These are phyloP conservation scores for Trebouxia gelatinosa DNA, from an alignment of 163 green algal genomes.

Conservation along the genomic window DNA sequence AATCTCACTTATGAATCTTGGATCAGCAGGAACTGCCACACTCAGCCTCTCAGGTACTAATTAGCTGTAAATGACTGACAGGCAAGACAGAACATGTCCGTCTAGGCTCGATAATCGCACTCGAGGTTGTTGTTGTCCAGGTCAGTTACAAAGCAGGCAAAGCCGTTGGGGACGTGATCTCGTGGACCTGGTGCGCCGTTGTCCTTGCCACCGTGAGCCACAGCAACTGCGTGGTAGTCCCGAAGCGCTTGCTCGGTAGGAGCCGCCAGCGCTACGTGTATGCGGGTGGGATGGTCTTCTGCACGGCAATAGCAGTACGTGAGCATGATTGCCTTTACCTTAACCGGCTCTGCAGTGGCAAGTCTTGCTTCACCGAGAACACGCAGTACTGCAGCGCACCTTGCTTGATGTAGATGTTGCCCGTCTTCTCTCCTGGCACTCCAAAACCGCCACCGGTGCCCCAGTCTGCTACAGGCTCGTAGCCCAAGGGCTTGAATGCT, in stretches of 20 bases:
- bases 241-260: slow-evolving; percentile 10
- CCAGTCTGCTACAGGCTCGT: slow-evolving; percentile 9
- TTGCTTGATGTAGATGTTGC: slow-evolving; percentile 30
- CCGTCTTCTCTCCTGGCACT: not conserved
- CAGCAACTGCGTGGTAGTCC: slow-evolving; percentile 18
- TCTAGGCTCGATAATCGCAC: not conserved
- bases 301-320: too few species aligned
- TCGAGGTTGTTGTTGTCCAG: slow-evolving; percentile 36
- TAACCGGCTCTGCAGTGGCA: too few species aligned
- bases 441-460: slow-evolving; percentile 20
- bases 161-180: not conserved
- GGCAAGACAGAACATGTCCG: too few species aligned
- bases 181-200: slow-evolving; percentile 23
- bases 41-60: too few species aligned
- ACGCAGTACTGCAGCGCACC: too few species aligned
- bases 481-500: slow-evolving; percentile 25
- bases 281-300: slow-evolving; percentile 4
- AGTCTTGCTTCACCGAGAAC: too few species aligned
- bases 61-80: too few species aligned
- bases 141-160: slow-evolving; percentile 32
- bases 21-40: too few species aligned
- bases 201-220: slow-evolving; percentile 19
- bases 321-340: too few species aligned
- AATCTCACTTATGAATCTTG: too few species aligned
- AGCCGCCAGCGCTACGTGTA: slow-evolving; percentile 14